Evolutionary conservation across 2,329 filamentous ascomycete species (phyloP).

Genomic region (Sarocladiaceae sp.): DNA sequence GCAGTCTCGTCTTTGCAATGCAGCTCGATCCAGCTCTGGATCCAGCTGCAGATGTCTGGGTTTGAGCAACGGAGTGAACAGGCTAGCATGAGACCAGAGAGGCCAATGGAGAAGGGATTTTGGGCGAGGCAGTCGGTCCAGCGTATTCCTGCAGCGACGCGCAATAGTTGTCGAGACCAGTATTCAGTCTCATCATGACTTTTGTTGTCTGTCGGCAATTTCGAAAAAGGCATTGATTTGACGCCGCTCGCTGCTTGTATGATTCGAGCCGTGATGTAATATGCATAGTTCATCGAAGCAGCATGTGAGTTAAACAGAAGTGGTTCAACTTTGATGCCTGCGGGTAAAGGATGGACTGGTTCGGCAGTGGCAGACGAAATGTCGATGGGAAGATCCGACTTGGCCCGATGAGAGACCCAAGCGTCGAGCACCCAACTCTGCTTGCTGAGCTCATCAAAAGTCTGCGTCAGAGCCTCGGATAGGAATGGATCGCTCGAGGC

Average conservation of each 20-base stretch:
- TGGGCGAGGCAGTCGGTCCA: neutral
- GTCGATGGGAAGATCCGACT: neutral
- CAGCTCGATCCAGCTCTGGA: neutral
- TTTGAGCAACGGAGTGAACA: conserved; percentile 1
- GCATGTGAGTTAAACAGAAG: neutral
- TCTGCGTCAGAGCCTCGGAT: neutral
- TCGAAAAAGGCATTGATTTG: neutral
- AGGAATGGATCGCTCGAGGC: neutral
- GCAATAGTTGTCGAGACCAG: neutral
- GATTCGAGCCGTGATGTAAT: neutral
- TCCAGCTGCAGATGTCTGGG: neutral
- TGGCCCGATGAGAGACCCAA: neutral
- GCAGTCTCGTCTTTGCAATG: neutral
- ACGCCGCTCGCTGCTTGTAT: neutral
- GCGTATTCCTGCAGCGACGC: neutral
- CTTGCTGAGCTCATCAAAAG: neutral
- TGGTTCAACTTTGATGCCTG: neutral
- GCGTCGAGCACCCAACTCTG: neutral
- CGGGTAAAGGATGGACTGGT: neutral
- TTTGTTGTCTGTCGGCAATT: neutral
- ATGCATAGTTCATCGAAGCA: conserved; percentile 2
- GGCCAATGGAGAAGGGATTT: neutral
- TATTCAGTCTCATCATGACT: neutral
- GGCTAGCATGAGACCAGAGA: neutral
- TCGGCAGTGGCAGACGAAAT: neutral